A percentile compares a stretch with the other conserved stretches of the same genome.
Conservation (phyloP, 768 basidiomycete genomes). For the Russula sp. region DNA sequence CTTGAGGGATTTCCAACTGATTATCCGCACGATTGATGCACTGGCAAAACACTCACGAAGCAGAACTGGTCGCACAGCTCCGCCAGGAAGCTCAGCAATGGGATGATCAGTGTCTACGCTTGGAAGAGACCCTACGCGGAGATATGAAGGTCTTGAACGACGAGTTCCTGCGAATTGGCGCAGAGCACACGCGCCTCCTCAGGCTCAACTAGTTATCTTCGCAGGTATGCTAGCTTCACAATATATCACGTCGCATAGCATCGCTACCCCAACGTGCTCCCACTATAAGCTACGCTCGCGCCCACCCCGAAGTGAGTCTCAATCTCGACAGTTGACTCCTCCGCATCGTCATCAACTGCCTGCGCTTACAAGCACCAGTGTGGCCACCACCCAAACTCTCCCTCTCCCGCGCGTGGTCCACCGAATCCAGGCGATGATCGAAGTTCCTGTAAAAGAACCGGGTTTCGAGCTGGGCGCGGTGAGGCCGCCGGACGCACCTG, state of each 20-base stretch:
- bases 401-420: no score
- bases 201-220: slow-evolving; percentile 42
- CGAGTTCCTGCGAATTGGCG: slow-evolving; percentile 67
- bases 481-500: no score
- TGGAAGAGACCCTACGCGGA: slow-evolving; percentile 14
- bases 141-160: slow-evolving; percentile 72
- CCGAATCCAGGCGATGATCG: no score
- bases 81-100: no score
- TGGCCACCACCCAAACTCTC: background rate
- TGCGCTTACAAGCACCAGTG: slow-evolving; percentile 10
- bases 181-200: slow-evolving; percentile 57
- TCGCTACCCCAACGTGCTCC: slow-evolving; percentile 1
- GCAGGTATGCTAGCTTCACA: background rate
- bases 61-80: no score
- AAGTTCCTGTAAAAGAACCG: no score
- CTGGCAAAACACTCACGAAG: no score
- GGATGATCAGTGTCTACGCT: no score
- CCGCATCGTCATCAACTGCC: slow-evolving; percentile 17
- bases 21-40: no score
- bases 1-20: no score
- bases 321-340: slow-evolving; percentile 18
- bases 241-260: background rate
- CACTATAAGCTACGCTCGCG: slow-evolving; percentile 23
- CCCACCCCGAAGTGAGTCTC: slow-evolving; percentile 23
- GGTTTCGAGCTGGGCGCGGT: no score